Evolutionary conservation across 1,284 basidiomycete genomes (phyloP), one percentile per base, ranked within the genome.

Genomic region (Cutaneotrichosporon sp.): DNA sequence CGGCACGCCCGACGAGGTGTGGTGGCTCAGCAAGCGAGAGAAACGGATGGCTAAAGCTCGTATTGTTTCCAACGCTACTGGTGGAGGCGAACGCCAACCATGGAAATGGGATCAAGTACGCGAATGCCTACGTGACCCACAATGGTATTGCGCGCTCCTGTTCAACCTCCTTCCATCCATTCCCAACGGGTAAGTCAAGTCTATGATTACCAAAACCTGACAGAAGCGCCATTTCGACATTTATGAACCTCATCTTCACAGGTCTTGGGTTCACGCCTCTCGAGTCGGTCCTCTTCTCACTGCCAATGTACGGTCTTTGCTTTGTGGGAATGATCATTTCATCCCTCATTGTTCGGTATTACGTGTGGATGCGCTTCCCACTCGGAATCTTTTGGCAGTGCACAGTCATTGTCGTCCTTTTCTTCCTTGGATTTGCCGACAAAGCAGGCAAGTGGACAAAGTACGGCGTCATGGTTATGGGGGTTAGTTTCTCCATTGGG

Each of bases 61-160:
- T n/a, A 65, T 74, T 14, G 55, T 62, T 14, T 62, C 61, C 9
- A 62, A 62, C 46, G 55, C 46, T 1, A 62, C 62, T 31, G 65
- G 65, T 10, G 58, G 58, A 6, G 61, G 61, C 21, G 64, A 63
- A 22, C 66, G 67, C 59, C 71, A 74, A 59, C 66, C 68, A 2
- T 74, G 71, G 71, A 64, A 65, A 34, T 71, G 69, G 72, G 56
- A 58, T 10, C 71, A 72, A 61, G 70, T 71, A 13, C 50, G 49
- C n/a, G 71, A 73, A 49, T 72, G 69, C 58, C 63, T 74, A 63
- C 38, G 56, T 7, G 73, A 74, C 65, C 69, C 69, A 0, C 69
- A 71, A 53, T 70, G 51, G 58, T 74, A 63, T 55, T 66, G 65
- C 34, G 58, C 58, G 7, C 42, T 65, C 32, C 13, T 46, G 2